phyloP scores from a whole-genome alignment of 176 grass and related monocot species.

The Aechmea fasciata region DNA sequence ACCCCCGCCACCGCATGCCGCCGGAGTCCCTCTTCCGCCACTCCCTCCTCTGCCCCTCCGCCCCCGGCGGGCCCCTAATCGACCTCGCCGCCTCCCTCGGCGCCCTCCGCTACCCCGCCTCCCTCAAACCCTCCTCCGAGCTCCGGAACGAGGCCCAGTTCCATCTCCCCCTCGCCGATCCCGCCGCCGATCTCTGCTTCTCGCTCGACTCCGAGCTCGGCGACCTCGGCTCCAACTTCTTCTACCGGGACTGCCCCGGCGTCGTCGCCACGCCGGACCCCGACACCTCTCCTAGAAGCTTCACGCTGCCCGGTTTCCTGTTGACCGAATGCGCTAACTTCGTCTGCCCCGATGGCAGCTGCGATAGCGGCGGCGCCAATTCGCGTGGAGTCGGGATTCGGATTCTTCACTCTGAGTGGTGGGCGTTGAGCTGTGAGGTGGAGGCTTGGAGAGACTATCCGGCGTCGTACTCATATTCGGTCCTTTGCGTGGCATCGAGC shows the following conservation, averaged over 20 bases:
- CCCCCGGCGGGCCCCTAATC: conserved; percentile 6
- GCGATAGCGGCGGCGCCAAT: conserved; percentile 2
- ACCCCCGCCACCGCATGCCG: conserved; percentile 26
- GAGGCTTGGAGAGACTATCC: conserved; percentile 48
- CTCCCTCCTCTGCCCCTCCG: conserved; percentile 30
- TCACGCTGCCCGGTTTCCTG: conserved; percentile 51
- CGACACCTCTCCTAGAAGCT: conserved; percentile 8
- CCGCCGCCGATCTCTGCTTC: conserved; percentile 27
- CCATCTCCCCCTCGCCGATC: conserved; percentile 8
- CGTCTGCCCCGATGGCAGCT: background rate
- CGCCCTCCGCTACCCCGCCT: background rate
- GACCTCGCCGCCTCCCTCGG: conserved; percentile 9
- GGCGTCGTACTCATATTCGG: conserved; percentile 36
- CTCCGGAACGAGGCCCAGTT: conserved; percentile 3
- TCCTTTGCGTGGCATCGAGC: conserved; percentile 15
- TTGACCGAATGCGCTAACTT: conserved; percentile 50
- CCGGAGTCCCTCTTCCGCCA: conserved; percentile 31
- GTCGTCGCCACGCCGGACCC: conserved; percentile 34
- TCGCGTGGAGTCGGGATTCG: background rate
- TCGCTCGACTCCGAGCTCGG: conserved; percentile 35
- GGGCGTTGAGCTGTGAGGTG: conserved; percentile 48
- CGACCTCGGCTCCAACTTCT: conserved; percentile 15
- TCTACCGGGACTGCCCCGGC: conserved; percentile 65
- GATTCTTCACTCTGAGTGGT: conserved; percentile 73
- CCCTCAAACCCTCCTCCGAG: conserved; percentile 3